Evolutionary conservation across 257 asterid genomes (phyloP), one percentile per base, ranked within the genome.

Genomic region (Lavandula angustifolia): DNA sequence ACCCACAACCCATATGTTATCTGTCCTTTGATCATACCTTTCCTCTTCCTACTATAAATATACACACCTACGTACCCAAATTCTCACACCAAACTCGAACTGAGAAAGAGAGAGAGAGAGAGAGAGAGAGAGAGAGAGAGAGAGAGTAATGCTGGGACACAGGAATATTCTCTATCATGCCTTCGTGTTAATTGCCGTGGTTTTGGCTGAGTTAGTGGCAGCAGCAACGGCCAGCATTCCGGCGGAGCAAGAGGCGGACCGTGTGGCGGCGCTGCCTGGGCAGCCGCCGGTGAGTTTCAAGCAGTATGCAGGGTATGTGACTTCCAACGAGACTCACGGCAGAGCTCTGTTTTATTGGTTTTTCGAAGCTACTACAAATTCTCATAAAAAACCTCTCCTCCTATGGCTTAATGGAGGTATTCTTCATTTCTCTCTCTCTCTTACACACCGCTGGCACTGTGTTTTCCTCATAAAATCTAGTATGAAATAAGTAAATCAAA

Each of bases 271-370:
- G 17, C 80, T 85, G 46, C 96, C 94, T 1, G 94, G 96, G 18
- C 94, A 88, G 54, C 96, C 96, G 18, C 49, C 44, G 58, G 89
- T 85, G 61, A 49, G 78, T 17, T 88, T 88, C 80, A 67, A 59
- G 60, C 96, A 88, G 38, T 88, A 88, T 16, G 86, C 95, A 0
- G 95, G 96, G 0, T 88, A 88, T 64, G 83, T 88, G 1, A 88
- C 82, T 0, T 95, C 86, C 0, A 86, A 84, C 35, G 66, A 84
- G 66, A 82, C 70, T 32, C 84, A 81, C 71, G 96, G 90, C 16
- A 80, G 96, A 67, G 95, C 95, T 54, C 81, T 88, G 75, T 88
- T 86, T 62, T 88, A 88, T 76, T 86, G 95, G 96, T 86, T 88
- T 52, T 84, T 88, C 60, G 88, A 86, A 51, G 95, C 96, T 60